Evolutionary conservation across 192 early-diverging fungal genomes (phyloP).

Genomic region (Diversispora epigaea): DNA sequence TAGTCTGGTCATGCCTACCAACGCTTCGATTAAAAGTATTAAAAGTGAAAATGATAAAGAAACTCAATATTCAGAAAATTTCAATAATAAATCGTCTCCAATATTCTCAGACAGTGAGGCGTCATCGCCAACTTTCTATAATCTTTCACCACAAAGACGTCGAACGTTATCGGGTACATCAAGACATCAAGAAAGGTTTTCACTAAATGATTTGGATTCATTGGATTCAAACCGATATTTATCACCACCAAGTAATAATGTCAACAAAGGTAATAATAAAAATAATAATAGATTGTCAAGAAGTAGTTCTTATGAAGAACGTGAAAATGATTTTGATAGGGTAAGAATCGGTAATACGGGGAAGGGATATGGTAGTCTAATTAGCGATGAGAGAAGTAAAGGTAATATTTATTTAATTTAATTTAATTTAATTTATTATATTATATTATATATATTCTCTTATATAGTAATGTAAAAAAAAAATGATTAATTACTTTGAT

Average conservation of each 20-base stretch:
- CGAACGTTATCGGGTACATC: neutral
- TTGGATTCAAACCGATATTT: neutral
- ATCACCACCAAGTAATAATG: neutral
- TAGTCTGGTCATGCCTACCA: neutral
- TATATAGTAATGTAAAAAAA: neutral
- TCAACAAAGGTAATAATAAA: neutral
- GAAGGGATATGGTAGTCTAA: constrained; percentile 21
- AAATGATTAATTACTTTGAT: neutral
- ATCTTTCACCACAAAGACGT: neutral
- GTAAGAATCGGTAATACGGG: constrained; percentile 25
- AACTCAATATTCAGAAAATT: neutral
- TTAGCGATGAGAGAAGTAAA: constrained; percentile 12
- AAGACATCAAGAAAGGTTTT: neutral
- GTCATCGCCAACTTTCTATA: neutral
- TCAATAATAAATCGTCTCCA: neutral
- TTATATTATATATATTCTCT: neutral
- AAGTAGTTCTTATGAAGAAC: constrained; percentile 16
- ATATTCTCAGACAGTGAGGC: too few species aligned
- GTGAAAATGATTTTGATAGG: constrained; percentile 20
- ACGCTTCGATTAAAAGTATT: neutral
- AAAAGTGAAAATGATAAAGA: neutral
- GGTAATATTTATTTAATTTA: too few species aligned
- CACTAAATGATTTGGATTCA: neutral
- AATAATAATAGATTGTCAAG: neutral
- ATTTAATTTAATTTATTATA: too few species aligned